A percentile compares a stretch with the other conserved stretches of the same genome.
These are phyloP conservation scores for Wickerhamomyces hampshirensis DNA, from an alignment of 805 yeast genomes.

Conservation along the genomic window DNA sequence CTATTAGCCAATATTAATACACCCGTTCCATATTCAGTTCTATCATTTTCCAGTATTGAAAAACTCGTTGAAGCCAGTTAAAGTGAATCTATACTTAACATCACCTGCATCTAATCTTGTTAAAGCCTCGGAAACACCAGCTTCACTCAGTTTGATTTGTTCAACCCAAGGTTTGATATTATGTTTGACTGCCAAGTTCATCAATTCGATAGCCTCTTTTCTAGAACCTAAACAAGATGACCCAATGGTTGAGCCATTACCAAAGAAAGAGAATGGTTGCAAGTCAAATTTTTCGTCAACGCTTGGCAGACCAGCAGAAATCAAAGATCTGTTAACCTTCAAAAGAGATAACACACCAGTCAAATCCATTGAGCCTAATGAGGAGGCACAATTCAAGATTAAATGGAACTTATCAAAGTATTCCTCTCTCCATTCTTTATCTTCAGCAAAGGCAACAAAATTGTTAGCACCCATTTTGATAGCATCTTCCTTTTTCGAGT, in stretches of 20 bases:
- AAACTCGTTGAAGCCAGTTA: conserved; percentile 45
- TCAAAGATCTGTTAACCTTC: conserved; percentile 53
- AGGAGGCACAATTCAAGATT: conserved; percentile 42
- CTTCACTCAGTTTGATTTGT: conserved; percentile 47
- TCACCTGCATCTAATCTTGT: conserved; percentile 50
- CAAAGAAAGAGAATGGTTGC: conserved; percentile 47
- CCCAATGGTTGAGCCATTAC: conserved; percentile 46
- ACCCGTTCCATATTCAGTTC: neutral
- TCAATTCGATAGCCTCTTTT: conserved; percentile 60
- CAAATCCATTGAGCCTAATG: conserved; percentile 42
- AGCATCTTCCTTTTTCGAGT: conserved; percentile 45
- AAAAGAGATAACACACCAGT: conserved; percentile 43
- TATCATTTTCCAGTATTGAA: conserved; percentile 27
- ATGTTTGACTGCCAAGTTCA: conserved; percentile 57
- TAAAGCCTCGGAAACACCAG: conserved; percentile 50
- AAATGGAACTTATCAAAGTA: conserved; percentile 37
- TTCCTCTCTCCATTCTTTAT: conserved; percentile 35
- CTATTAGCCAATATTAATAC: neutral
- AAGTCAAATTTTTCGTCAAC: conserved; percentile 35
- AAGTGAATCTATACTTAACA: conserved; percentile 59
- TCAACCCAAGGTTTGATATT: conserved; percentile 61
- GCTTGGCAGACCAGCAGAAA: conserved; percentile 66
- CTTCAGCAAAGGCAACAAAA: conserved; percentile 49
- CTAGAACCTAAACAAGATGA: conserved; percentile 60
- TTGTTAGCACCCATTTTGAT: conserved; percentile 46